Conservation (phyloP, 495 filamentous ascomycete genomes). For the Lasiosphaeris hirsuta region DNA sequence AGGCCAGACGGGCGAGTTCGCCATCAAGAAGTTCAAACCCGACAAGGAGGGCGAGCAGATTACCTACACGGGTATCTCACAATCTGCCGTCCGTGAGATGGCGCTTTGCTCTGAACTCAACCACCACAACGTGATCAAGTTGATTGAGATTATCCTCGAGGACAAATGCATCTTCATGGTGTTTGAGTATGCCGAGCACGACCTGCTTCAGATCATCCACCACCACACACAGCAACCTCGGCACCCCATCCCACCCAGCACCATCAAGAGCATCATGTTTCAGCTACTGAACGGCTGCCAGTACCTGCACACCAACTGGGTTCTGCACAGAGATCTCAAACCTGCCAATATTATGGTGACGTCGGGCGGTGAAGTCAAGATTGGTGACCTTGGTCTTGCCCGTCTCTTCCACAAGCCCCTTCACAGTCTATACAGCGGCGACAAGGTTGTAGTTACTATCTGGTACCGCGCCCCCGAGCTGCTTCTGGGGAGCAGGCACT, state of each 20-base stretch:
- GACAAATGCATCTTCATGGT: constrained; percentile 99
- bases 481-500: constrained; percentile 84
- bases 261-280: constrained; percentile 88
- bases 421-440: constrained; percentile 84
- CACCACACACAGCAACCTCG: constrained; percentile 88
- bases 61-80: constrained; percentile 95
- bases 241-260: constrained; percentile 80
- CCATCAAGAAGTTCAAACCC: constrained; percentile 99
- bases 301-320: constrained; percentile 96
- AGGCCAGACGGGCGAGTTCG: constrained; percentile 71
- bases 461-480: constrained; percentile 98
- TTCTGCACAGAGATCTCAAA: constrained; percentile 93
- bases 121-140: constrained; percentile 84
- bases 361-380: constrained; percentile 79
- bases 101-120: constrained; percentile 91
- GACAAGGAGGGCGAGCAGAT: constrained; percentile 96
- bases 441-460: constrained; percentile 98
- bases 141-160: constrained; percentile 95
- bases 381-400: constrained; percentile 89
- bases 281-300: constrained; percentile 91
- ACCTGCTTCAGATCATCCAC: constrained; percentile 96
- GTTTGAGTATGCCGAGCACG: constrained; percentile 97
- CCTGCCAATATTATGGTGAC: constrained; percentile 99
- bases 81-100: constrained; percentile 97
- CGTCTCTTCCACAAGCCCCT: constrained; percentile 92